Conservation (phyloP, 495 filamentous ascomycete genomes). For the Penicillium turbatum region DNA sequence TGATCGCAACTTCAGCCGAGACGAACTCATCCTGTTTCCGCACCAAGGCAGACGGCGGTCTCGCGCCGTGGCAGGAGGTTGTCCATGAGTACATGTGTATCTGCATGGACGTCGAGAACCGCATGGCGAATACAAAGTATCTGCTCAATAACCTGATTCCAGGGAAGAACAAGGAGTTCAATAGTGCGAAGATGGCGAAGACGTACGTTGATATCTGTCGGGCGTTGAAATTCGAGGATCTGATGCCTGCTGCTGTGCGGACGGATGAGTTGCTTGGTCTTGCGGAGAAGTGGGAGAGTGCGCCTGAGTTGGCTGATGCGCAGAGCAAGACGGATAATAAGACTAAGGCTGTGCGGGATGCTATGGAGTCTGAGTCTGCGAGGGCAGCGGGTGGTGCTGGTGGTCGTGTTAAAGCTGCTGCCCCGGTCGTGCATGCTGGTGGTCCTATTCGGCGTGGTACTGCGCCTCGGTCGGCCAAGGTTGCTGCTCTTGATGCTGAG, state of each 20-base stretch:
- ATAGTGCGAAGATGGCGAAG: constrained; percentile 51
- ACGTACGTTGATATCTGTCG: constrained; percentile 62
- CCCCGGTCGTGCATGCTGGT: constrained; percentile 20
- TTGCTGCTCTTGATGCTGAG: constrained; percentile 18
- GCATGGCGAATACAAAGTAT: constrained; percentile 87
- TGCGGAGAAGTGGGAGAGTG: constrained; percentile 37
- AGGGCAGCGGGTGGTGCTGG: constrained; percentile 39
- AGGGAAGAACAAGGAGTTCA: constrained; percentile 62
- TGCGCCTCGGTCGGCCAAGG: constrained; percentile 26
- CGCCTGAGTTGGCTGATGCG: background rate
- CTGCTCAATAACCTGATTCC: constrained; percentile 79
- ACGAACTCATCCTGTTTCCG: constrained; percentile 83
- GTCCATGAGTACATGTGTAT: constrained; percentile 67
- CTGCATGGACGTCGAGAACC: constrained; percentile 74
- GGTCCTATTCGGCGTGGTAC: constrained; percentile 43
- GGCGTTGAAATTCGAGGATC: constrained; percentile 55
- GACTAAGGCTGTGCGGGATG: constrained; percentile 49
- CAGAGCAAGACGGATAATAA: constrained; percentile 15
- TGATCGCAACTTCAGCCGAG: constrained; percentile 94
- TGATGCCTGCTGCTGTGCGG: constrained; percentile 54
- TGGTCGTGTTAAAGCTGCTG: constrained; percentile 27
- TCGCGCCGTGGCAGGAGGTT: constrained; percentile 67
- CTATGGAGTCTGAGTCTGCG: constrained; percentile 46
- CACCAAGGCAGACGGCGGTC: constrained; percentile 55
- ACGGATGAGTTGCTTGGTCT: constrained; percentile 63